These are phyloP conservation scores for Yamadazyma oceani DNA, from an alignment of 1,139 yeast species.

Conservation along the genomic window DNA sequence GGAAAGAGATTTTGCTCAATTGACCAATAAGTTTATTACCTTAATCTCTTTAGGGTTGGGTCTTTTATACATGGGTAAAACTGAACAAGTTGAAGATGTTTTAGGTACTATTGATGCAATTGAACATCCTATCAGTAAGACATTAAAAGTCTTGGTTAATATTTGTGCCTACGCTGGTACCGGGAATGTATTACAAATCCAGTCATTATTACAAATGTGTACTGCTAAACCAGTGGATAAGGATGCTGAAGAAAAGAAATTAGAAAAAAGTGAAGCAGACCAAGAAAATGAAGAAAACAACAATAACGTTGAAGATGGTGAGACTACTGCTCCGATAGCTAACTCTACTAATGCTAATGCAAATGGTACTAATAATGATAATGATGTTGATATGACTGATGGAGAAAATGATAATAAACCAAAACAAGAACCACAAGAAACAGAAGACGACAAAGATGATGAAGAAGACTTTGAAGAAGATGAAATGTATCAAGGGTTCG, in stretches of 20 bases:
- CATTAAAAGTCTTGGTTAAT: conserved; percentile 85
- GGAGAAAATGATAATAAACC: conserved; percentile 18
- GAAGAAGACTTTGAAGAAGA: conserved; percentile 49
- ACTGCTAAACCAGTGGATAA: conserved; percentile 55
- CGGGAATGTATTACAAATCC: conserved; percentile 95
- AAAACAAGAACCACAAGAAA: conserved; percentile 18
- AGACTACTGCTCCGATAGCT: conserved; percentile 11
- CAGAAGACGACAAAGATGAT: conserved; percentile 25
- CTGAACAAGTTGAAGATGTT: conserved; percentile 93
- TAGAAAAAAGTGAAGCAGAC: conserved; percentile 41
- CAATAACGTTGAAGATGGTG: conserved; percentile 19
- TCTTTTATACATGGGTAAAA: conserved; percentile 87
- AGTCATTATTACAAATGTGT: conserved; percentile 84
- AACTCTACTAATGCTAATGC: conserved; percentile 11
- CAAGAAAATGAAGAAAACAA: conserved; percentile 18
- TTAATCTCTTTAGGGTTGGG: conserved; percentile 94
- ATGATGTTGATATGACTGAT: conserved; percentile 31
- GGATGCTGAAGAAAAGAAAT: conserved; percentile 34
- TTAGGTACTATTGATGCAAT: conserved; percentile 93
- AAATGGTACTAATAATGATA: conserved; percentile 11
- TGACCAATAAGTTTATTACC: conserved; percentile 83
- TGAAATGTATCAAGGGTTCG: conserved; percentile 78
- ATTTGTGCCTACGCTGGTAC: conserved; percentile 97
- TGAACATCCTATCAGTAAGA: conserved; percentile 90
- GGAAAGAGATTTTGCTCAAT: conserved; percentile 77